These are phyloP conservation scores for Cercophora scortea DNA, from an alignment of 495 filamentous ascomycete genomes.

Conservation along the genomic window DNA sequence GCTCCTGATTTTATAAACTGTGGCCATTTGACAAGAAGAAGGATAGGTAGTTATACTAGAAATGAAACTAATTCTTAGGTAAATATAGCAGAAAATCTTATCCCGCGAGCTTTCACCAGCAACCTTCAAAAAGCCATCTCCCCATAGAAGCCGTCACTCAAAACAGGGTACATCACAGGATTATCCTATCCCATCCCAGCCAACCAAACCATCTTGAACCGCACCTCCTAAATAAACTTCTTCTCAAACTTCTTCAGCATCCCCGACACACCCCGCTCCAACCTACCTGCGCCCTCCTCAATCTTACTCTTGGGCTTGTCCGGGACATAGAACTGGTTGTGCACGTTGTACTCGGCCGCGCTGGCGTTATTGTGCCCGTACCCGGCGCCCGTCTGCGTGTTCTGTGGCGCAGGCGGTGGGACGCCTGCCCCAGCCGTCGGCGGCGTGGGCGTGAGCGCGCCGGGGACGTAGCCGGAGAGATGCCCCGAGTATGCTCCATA, in stretches of 20 bases:
- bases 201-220: no score
- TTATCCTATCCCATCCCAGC: no score
- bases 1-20: no score
- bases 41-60: no score
- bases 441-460: constrained; percentile 25
- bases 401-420: constrained; percentile 16
- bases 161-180: no score
- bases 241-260: constrained; percentile 89
- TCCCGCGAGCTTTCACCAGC: no score
- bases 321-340: constrained; percentile 71
- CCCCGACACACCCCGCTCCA: constrained; percentile 72
- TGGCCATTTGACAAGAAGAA: no score
- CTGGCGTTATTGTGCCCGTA: constrained; percentile 38
- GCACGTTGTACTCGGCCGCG: constrained; percentile 52
- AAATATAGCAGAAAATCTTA: no score
- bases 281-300: constrained; percentile 56
- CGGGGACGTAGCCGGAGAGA: constrained; percentile 17
- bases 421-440: constrained; percentile 10
- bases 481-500: constrained; percentile 21
- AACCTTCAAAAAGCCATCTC: no score
- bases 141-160: no score
- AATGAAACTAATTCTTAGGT: no score
- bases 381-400: constrained; percentile 41
- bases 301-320: constrained; percentile 52
- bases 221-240: constrained; percentile 48